These are phyloP conservation scores for Aspergillus sp. DNA, from an alignment of 2,329 filamentous ascomycete genomes.

Conservation along the genomic window DNA sequence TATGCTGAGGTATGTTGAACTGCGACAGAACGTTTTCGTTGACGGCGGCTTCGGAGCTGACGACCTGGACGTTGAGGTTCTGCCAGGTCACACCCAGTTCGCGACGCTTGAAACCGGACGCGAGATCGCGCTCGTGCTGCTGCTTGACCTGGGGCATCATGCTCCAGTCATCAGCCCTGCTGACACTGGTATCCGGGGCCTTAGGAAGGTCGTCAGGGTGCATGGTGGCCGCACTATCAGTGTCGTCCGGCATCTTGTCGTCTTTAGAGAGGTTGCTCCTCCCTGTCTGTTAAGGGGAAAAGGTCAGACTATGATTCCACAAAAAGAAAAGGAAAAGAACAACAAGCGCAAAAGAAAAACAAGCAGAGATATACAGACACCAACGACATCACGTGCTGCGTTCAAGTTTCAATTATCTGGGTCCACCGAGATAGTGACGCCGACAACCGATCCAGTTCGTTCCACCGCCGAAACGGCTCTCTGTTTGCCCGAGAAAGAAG, in stretches of 20 bases:
- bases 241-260: constrained; percentile 9
- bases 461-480: too few relatives aligned
- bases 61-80: constrained; percentile 54
- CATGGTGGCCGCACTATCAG: constrained; percentile 21
- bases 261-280: too few relatives aligned
- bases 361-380: too few relatives aligned
- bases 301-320: too few relatives aligned
- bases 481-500: too few relatives aligned
- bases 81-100: constrained; percentile 58
- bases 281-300: too few relatives aligned
- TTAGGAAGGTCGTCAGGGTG: constrained; percentile 16
- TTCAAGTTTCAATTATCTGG: too few relatives aligned
- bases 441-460: too few relatives aligned
- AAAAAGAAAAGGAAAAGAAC: too few relatives aligned
- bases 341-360: too few relatives aligned
- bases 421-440: too few relatives aligned
- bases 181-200: constrained; percentile 8
- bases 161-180: constrained; percentile 39
- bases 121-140: constrained; percentile 36
- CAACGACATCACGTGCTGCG: too few relatives aligned
- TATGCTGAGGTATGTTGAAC: constrained; percentile 47
- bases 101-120: constrained; percentile 41
- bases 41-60: constrained; percentile 53
- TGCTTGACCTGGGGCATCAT: constrained; percentile 44
- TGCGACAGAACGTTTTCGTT: constrained; percentile 58